These are phyloP conservation scores for Crithidia brevicula DNA, from an alignment of 208 protist genomes.

Conservation along the genomic window DNA sequence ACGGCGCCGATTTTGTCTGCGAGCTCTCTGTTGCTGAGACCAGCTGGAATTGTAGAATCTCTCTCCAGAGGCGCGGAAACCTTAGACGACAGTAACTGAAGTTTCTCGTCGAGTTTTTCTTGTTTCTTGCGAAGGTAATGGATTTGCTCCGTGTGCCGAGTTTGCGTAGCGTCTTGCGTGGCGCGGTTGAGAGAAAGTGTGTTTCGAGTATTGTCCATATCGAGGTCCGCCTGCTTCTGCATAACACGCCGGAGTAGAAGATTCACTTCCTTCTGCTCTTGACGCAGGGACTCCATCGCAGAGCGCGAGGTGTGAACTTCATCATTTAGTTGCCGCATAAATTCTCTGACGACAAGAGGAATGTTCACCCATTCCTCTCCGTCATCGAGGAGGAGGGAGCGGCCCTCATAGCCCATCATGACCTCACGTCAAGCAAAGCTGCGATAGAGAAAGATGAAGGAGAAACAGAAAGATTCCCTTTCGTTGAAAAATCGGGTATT, in stretches of 20 bases:
- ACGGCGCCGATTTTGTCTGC: background rate
- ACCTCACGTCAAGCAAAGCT: background rate
- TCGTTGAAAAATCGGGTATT: no score
- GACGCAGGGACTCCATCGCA: slow-evolving; percentile 36
- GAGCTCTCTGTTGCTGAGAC: background rate
- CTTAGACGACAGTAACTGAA: slow-evolving; percentile 7
- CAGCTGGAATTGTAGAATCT: background rate
- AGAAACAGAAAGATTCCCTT: slow-evolving; percentile 1
- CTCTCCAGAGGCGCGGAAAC: background rate
- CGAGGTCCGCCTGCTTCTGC: slow-evolving; percentile 61
- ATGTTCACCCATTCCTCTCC: slow-evolving; percentile 86
- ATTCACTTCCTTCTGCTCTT: slow-evolving; percentile 56
- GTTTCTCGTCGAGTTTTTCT: slow-evolving; percentile 32
- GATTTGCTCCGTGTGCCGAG: slow-evolving; percentile 29
- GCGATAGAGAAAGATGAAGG: background rate
- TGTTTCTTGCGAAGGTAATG: slow-evolving; percentile 32
- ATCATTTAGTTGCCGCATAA: slow-evolving; percentile 60
- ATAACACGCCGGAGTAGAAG: slow-evolving; percentile 46
- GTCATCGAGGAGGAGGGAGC: slow-evolving; percentile 43
- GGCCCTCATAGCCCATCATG: slow-evolving; percentile 36
- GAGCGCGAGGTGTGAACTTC: slow-evolving; percentile 40
- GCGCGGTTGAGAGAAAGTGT: slow-evolving; percentile 24
- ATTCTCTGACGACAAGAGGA: slow-evolving; percentile 57
- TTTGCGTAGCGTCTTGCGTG: background rate
- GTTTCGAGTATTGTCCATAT: slow-evolving; percentile 54